A percentile compares a stretch with the other conserved stretches of the same genome.
Evolutionary conservation across 2,329 filamentous ascomycete genomes (phyloP).

Genomic region (Orbilia blumenaviensis): DNA sequence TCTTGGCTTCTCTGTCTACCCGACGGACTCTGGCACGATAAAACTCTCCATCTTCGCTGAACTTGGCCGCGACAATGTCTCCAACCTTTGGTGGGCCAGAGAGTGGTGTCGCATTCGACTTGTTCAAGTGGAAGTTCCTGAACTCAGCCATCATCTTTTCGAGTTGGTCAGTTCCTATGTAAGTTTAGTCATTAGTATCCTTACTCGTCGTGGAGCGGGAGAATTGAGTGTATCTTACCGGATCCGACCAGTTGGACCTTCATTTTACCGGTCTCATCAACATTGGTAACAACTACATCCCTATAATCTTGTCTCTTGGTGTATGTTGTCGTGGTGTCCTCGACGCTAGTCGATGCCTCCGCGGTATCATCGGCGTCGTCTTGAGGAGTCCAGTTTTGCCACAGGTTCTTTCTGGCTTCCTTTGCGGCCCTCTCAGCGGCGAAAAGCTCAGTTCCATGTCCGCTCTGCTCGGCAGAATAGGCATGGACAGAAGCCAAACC

Average conservation of each 20-base stretch:
- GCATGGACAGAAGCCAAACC: constrained; percentile 90
- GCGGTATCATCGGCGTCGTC: constrained; percentile 74
- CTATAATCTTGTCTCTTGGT: constrained; percentile 87
- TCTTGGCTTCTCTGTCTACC: constrained; percentile 89
- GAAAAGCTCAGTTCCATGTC: constrained; percentile 85
- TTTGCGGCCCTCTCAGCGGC: constrained; percentile 89
- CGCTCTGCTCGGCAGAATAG: constrained; percentile 95
- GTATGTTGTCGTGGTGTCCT: constrained; percentile 65
- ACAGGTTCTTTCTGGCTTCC: constrained; percentile 84
- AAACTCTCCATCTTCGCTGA: constrained; percentile 89
- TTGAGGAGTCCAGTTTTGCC: constrained; percentile 93
- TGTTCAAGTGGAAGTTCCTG: constrained; percentile 86
- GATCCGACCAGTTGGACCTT: constrained; percentile 88
- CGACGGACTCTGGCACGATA: constrained; percentile 90
- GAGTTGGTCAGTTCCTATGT: constrained; percentile 79
- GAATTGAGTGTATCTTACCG: constrained; percentile 19
- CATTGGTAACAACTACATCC: constrained; percentile 89
- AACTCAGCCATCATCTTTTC: constrained; percentile 91
- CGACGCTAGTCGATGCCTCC: constrained; percentile 64
- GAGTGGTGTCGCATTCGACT: constrained; percentile 79
- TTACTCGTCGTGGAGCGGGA: neutral
- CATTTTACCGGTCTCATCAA: constrained; percentile 81
- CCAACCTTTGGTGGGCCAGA: constrained; percentile 84
- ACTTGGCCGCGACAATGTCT: constrained; percentile 89
- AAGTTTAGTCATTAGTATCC: neutral